Evolutionary conservation across 345 rosid species (phyloP).

Genomic region (Populus simonii): DNA sequence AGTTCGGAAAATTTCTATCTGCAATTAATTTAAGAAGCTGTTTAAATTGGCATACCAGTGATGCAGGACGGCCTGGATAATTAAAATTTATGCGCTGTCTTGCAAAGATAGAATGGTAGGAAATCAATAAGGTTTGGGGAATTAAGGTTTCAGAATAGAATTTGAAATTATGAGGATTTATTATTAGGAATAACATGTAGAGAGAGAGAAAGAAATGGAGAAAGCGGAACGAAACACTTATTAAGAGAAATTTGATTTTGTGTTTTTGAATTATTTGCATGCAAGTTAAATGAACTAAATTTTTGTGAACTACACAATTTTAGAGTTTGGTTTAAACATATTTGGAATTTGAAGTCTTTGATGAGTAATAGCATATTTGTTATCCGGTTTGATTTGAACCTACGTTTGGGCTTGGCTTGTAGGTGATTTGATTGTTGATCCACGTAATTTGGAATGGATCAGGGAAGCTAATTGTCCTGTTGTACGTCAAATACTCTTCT

Average conservation of each 20-base stretch:
- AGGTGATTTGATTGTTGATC: constrained; percentile 96
- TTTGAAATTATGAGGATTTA: not conserved
- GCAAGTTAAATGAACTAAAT: not conserved
- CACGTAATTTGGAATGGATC: constrained; percentile 93
- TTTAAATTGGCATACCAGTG: not conserved
- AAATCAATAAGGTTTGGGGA: not conserved
- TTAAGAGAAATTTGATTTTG: too few relatives aligned
- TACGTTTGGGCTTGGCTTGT: constrained; percentile 23
- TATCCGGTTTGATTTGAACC: constrained; percentile 3
- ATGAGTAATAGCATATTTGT: not conserved
- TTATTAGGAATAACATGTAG: not conserved
- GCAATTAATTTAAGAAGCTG: not conserved
- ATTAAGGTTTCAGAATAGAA: too few relatives aligned
- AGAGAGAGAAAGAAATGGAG: not conserved
- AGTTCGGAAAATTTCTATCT: not conserved
- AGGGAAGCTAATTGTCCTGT: constrained; percentile 95
- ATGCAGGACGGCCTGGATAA: not conserved
- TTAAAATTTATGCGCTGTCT: not conserved
- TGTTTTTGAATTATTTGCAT: not conserved
- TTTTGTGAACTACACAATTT: not conserved
- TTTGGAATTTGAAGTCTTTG: not conserved
- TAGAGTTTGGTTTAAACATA: not conserved
- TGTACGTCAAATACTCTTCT: constrained; percentile 46
- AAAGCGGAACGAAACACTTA: not conserved
- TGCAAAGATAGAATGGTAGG: not conserved